Evolutionary conservation across 129 eudicot genomes (phyloP), one percentile per base, ranked within the genome.

Genomic region (Escallonia herrerae): DNA sequence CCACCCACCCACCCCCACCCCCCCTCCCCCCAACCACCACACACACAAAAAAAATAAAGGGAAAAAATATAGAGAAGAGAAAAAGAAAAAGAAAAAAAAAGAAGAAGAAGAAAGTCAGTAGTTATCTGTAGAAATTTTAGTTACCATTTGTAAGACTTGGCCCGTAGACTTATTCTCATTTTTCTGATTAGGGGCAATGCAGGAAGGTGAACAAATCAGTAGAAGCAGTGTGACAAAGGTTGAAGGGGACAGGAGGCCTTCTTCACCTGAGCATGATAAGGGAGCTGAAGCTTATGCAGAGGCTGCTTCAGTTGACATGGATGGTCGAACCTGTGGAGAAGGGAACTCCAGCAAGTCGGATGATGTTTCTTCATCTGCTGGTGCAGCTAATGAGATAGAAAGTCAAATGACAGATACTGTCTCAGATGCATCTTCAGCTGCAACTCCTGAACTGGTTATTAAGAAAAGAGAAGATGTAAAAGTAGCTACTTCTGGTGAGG

Each of bases 111-210:
- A 22, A 22, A 22, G 33, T 1, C 33, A 22, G 33, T 22, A 22
- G 33, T 22, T 22, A 22, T 22, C 33, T 22, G 33, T 1, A 22
- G 33, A 22, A 22, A 0, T 22, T 22, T 22, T 22, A 22, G 33
- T 22, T 1, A 22, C 33, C 33, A 22, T 22, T 22, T 22, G 33
- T 22, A 22, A 22, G 33, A 22, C 33, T 22, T 22, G 33, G 33
- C 33, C 33, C 1, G 33, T 22, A 22, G 33, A 22, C 33, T 22
- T 22, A 22, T 22, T 72, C 60, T 72, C 78, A 80, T 76, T 38
- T 84, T 80, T 71, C 71, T 83, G 79, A 91, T 74, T 86, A 94
- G 99, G 93, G 95, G 69, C 93, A 73, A 76, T 82, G 86, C 99
- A 94, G 86, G 95, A 77, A 65, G 76, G 68, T 71, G 70, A 67